Conservation (phyloP, 2,329 filamentous ascomycete genomes). For the Aspergillus sp. region DNA sequence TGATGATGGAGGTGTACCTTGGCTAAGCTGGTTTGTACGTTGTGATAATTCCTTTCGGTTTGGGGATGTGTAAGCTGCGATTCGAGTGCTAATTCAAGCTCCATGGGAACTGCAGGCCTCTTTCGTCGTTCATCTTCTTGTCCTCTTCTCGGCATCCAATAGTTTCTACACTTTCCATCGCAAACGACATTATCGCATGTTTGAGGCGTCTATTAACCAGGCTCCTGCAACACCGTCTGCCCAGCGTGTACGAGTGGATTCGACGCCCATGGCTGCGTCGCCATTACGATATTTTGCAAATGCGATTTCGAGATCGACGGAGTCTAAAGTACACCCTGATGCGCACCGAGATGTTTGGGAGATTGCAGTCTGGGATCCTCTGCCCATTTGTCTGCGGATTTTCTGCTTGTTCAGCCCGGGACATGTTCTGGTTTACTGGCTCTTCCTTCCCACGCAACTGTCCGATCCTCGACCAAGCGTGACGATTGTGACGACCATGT, state of each 20-base stretch:
- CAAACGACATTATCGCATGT: conserved; percentile 82
- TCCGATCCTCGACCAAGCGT: conserved; percentile 79
- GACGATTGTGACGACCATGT: conserved; percentile 76
- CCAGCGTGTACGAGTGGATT: conserved; percentile 81
- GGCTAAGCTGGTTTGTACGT: conserved; percentile 63
- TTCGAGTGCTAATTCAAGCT: conserved; percentile 3
- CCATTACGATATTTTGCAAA: conserved; percentile 71
- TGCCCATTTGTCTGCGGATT: conserved; percentile 73
- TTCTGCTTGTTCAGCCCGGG: conserved; percentile 91
- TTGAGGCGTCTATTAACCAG: conserved; percentile 77
- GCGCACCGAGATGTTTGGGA: conserved; percentile 89
- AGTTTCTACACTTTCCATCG: conserved; percentile 76
- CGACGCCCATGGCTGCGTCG: conserved; percentile 70
- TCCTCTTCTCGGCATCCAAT: conserved; percentile 65
- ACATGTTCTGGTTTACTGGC: conserved; percentile 84
- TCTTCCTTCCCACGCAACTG: conserved; percentile 73
- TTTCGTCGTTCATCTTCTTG: conserved; percentile 66
- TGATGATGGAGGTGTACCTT: conserved; percentile 60
- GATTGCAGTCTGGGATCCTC: conserved; percentile 85
- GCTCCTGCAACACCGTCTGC: conserved; percentile 77
- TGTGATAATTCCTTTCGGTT: neutral
- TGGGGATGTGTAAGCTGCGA: too few species aligned
- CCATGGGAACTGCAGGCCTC: conserved; percentile 49
- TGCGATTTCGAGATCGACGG: conserved; percentile 67
- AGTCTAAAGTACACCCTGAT: conserved; percentile 72